Base-by-base conservation (phyloP, 2,329 filamentous ascomycete species). In the Xylogone sp. region DNA sequence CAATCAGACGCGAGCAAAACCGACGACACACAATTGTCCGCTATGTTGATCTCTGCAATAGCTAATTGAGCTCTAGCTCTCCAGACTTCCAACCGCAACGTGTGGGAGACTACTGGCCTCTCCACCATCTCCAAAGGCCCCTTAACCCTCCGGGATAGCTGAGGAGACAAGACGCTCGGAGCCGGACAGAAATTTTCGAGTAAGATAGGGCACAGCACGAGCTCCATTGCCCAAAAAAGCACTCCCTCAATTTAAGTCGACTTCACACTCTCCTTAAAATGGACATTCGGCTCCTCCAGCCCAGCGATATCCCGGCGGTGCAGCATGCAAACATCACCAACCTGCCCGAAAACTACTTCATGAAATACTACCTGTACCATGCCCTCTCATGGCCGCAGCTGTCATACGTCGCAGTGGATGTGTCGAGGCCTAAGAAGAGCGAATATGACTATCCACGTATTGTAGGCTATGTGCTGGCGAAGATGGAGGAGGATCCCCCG, bases 361-460 rank as follows among this genome's bases (percentile, higher is more conserved):
- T 96, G 74, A 99, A 99, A 81, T 99, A 99, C 81, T 99, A 99
- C 77, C 85, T 99, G 66, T 99, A 99, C 82, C 94, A 99, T 74
- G 92, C 93, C 16, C 84, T 97, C 60, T 96, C 91, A 63, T 99
- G 94, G 94, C 94, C 94, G 44, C 93, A 97, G 74, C 84, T 99
- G 59, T 93, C 87, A 72, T 97, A 92, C 72, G 93, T 99, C 52
- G 94, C 94, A 62, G 91, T 99, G 63, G 93, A 97, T 71, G 86
- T 92, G 52, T 88, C 87, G 19, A 83, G 90, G 31, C 88, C 90
- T 29, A 81, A 81, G 62, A 86, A 86, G 68, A 83, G 86, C 0
- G 85, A 86, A 45, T 88, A 93, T 71, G 88, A 95, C 70, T 94
- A 95, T 64, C 94, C 94, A 60, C 96, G 97, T 73, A 96, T 99